Conservation (phyloP, 768 basidiomycete genomes). For the Hericium coralloides region DNA sequence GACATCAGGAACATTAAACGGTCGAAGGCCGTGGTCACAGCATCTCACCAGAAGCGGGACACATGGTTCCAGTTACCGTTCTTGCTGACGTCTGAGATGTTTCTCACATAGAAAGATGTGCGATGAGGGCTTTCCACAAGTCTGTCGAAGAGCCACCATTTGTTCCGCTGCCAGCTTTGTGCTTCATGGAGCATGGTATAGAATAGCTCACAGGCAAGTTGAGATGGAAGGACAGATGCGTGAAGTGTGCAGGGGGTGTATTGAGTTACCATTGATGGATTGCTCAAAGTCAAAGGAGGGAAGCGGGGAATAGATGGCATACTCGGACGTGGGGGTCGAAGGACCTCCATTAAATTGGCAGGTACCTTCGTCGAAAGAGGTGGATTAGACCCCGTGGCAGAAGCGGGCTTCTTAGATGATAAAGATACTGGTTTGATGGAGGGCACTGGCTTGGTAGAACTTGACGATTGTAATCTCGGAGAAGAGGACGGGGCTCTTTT, state of each 20-base stretch:
- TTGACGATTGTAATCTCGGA: background rate
- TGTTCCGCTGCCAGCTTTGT: constrained; percentile 57
- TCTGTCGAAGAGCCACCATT: constrained; percentile 81
- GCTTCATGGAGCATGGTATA: constrained; percentile 62
- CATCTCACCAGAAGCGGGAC: constrained; percentile 61
- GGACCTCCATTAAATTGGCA: constrained; percentile 10
- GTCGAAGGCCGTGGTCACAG: background rate
- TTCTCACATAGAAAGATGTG: constrained; percentile 68
- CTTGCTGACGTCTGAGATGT: constrained; percentile 16
- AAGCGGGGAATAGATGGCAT: constrained; percentile 24
- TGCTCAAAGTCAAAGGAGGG: constrained; percentile 56
- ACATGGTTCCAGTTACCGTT: constrained; percentile 58
- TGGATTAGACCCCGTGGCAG: background rate
- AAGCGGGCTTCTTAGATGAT: constrained; percentile 1
- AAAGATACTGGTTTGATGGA: background rate
- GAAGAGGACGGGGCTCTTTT: background rate
- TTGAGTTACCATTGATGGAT: constrained; percentile 51
- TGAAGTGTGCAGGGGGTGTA: constrained; percentile 76
- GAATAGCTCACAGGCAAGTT: constrained; percentile 69
- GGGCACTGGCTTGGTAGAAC: background rate
- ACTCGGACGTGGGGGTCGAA: constrained; percentile 7
- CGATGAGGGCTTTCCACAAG: constrained; percentile 78
- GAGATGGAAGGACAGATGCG: constrained; percentile 55
- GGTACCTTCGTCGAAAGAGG: constrained; percentile 3
- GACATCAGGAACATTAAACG: background rate